Conservation (phyloP, 2,329 filamentous ascomycete species). For the Echinosphaeria canescens region DNA sequence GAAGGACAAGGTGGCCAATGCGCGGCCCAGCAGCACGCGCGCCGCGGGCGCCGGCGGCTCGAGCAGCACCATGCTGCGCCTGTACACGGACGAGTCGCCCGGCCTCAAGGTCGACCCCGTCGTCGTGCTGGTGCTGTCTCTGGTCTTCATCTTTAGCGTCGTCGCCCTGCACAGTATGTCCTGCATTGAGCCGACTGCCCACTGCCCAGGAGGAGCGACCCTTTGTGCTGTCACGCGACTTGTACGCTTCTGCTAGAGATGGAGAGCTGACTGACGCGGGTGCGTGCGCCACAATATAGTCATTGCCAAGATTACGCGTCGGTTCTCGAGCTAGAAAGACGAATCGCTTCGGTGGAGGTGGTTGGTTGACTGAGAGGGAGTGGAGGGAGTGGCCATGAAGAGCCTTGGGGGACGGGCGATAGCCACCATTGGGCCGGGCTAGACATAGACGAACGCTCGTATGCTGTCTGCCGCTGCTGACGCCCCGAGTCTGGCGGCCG, state of each 20-base stretch:
- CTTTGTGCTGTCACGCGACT: too few species aligned
- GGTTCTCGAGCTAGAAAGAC: slow-evolving; percentile 57
- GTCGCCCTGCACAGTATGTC: slow-evolving; percentile 87
- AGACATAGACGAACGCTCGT: too few species aligned
- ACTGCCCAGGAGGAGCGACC: background rate
- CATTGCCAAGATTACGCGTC: slow-evolving; percentile 85
- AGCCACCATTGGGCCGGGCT: too few species aligned
- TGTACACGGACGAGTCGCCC: slow-evolving; percentile 97
- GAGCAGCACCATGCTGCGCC: slow-evolving; percentile 92
- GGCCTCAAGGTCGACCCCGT: slow-evolving; percentile 96
- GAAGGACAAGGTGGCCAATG: slow-evolving; percentile 94
- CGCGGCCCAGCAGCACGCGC: slow-evolving; percentile 74
- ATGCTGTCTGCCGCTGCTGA: too few species aligned
- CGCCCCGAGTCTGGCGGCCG: too few species aligned
- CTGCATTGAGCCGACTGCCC: background rate
- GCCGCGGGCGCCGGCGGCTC: slow-evolving; percentile 88
- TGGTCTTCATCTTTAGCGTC: slow-evolving; percentile 98
- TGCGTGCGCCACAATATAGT: slow-evolving; percentile 45
- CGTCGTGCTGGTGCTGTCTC: slow-evolving; percentile 83
- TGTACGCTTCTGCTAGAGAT: too few species aligned
- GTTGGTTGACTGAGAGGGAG: too few species aligned
- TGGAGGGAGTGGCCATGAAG: too few species aligned
- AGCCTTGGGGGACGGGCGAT: too few species aligned
- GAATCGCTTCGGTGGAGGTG: too few species aligned
- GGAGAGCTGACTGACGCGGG: background rate